Conservation (phyloP, 2,329 filamentous ascomycete species). For the Boeremia lycopersici region DNA sequence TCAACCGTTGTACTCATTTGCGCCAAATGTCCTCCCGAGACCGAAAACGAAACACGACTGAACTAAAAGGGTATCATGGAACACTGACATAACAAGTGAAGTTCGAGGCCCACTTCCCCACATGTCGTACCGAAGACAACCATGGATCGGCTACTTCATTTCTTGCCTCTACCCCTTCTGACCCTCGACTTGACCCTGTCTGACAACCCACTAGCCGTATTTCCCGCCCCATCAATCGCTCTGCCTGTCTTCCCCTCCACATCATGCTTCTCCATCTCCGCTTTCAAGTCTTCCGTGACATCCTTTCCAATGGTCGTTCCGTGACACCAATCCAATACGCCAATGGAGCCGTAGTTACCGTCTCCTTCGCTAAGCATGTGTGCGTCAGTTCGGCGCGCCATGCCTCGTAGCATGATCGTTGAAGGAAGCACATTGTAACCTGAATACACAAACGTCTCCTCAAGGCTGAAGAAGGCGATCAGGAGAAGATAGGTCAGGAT, state of each 20-base stretch:
- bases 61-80: slow-evolving; percentile 11
- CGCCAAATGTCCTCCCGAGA: slow-evolving; percentile 8
- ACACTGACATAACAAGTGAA: slow-evolving; percentile 9
- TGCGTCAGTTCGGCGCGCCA: slow-evolving; percentile 62
- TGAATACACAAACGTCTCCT: slow-evolving; percentile 70
- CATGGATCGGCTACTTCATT: slow-evolving; percentile 1
- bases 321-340: slow-evolving; percentile 55
- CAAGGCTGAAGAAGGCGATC: slow-evolving; percentile 65
- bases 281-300: slow-evolving; percentile 60
- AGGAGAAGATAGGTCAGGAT: slow-evolving; percentile 74
- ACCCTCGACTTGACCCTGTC: slow-evolving; percentile 35
- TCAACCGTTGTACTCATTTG: slow-evolving; percentile 20
- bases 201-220: slow-evolving; percentile 38
- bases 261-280: slow-evolving; percentile 62
- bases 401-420: slow-evolving; percentile 61
- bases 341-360: slow-evolving; percentile 68
- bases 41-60: slow-evolving; percentile 10
- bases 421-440: slow-evolving; percentile 69
- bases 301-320: slow-evolving; percentile 59
- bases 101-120: slow-evolving; percentile 9
- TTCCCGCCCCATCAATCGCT: slow-evolving; percentile 43
- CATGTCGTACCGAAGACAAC: not conserved
- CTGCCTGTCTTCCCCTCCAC: slow-evolving; percentile 52
- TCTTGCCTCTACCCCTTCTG: slow-evolving; percentile 36
- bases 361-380: slow-evolving; percentile 63